A percentile compares a stretch with the other conserved stretches of the same genome.
Conservation (phyloP, 1,139 yeast genomes). For the Lipomyces yarrowii region DNA sequence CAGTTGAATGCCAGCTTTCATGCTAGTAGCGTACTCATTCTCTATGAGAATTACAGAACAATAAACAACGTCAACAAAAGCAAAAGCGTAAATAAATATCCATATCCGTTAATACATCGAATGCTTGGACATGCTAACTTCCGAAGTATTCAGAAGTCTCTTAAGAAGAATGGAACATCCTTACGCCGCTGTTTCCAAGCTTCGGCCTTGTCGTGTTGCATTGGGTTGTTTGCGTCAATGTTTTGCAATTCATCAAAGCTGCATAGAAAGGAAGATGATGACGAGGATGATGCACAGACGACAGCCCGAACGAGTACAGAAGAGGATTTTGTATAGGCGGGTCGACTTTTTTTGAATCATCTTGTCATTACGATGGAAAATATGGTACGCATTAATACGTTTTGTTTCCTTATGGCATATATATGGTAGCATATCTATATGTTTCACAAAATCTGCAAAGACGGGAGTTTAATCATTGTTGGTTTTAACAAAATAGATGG, state of each 20-base stretch:
- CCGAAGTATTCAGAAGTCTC: too few relatives aligned
- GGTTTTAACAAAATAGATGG: background rate
- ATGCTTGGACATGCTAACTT: too few relatives aligned
- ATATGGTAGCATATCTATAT: background rate
- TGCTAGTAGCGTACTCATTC: too few relatives aligned
- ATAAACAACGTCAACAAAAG: too few relatives aligned
- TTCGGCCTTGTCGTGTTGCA: conserved; percentile 20
- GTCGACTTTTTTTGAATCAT: background rate
- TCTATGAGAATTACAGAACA: too few relatives aligned
- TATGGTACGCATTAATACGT: background rate
- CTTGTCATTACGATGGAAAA: background rate
- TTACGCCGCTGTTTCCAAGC: conserved; percentile 27
- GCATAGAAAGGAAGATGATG: conserved; percentile 27
- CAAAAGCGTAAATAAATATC: too few relatives aligned
- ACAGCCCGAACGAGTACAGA: conserved; percentile 10
- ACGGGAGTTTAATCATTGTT: background rate
- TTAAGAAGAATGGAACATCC: too few relatives aligned
- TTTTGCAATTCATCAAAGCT: conserved; percentile 19
- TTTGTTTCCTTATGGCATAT: background rate
- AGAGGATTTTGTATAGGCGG: conserved; percentile 23
- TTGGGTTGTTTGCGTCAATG: conserved; percentile 25
- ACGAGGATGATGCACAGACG: conserved; percentile 17
- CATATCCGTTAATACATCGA: too few relatives aligned
- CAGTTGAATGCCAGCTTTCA: too few relatives aligned
- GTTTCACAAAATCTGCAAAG: background rate